These are phyloP conservation scores for Aspergillus quadricinctus DNA, from an alignment of 2,329 filamentous ascomycete genomes.

Conservation along the genomic window DNA sequence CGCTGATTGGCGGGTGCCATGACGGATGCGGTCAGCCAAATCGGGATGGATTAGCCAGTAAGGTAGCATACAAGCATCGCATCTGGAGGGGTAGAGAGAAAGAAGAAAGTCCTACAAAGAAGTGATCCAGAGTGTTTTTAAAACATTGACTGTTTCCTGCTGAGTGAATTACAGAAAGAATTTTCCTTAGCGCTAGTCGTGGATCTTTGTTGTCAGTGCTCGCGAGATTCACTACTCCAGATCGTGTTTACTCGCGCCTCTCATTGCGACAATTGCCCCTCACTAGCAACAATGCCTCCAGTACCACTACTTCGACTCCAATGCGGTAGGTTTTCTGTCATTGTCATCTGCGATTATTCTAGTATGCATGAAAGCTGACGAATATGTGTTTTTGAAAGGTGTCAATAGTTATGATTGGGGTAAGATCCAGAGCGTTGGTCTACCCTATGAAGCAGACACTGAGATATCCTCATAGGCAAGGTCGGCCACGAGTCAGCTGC, in stretches of 20 bases:
- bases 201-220: not conserved
- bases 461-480: conserved; percentile 59
- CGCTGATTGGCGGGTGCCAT: conserved; percentile 18
- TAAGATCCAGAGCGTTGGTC: conserved; percentile 31
- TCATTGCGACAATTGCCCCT: not conserved
- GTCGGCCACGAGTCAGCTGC: conserved; percentile 81
- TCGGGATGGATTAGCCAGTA: conserved; percentile 9
- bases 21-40: conserved; percentile 15
- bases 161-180: not conserved
- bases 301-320: conserved; percentile 76
- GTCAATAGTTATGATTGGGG: conserved; percentile 99
- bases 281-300: conserved; percentile 50
- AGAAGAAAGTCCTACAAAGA: conserved; percentile 1
- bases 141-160: not conserved
- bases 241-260: not conserved
- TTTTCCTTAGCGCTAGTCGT: conserved; percentile 1
- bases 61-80: not conserved
- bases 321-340: conserved; percentile 45
- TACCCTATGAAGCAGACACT: conserved; percentile 14
- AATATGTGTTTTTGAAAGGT: conserved; percentile 48
- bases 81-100: conserved; percentile 10
- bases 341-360: not conserved
- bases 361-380: not conserved
- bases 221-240: not conserved
- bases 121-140: not conserved